phyloP scores from a whole-genome alignment of 345 rosid species.

The Anastatica hierochuntica region DNA sequence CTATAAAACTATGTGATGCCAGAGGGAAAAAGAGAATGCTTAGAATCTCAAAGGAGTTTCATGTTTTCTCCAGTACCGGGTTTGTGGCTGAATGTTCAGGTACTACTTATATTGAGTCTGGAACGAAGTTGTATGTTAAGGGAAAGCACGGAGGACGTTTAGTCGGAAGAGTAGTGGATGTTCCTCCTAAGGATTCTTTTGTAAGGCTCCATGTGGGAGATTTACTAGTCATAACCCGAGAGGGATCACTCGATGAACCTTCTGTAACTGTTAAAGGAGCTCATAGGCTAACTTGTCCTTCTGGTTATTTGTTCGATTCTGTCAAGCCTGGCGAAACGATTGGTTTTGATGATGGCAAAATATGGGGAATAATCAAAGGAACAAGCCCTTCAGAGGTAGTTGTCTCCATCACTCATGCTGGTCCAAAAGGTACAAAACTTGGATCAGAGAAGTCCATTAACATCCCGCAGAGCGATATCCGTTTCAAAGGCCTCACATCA shows the following conservation, averaged over 20 bases:
- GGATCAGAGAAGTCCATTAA: constrained; percentile 65
- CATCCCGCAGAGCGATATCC: constrained; percentile 51
- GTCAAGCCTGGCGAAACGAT: constrained; percentile 56
- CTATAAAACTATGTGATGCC: constrained; percentile 38
- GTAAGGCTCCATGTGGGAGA: constrained; percentile 55
- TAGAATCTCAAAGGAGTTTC: constrained; percentile 33
- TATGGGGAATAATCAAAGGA: constrained; percentile 54
- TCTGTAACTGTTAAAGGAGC: constrained; percentile 23
- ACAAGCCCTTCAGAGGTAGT: constrained; percentile 43
- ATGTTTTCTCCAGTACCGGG: constrained; percentile 44
- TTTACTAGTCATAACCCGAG: constrained; percentile 41
- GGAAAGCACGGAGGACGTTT: constrained; percentile 40
- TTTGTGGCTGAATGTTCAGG: constrained; percentile 45
- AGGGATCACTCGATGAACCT: constrained; percentile 24
- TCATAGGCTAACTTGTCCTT: constrained; percentile 43
- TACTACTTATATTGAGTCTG: constrained; percentile 49
- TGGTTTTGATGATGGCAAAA: constrained; percentile 65
- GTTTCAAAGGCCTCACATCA: constrained; percentile 52
- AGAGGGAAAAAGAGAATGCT: constrained; percentile 51
- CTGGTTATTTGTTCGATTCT: constrained; percentile 50
- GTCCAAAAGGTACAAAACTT: constrained; percentile 50
- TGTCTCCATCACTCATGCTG: constrained; percentile 51
- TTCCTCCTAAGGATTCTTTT: constrained; percentile 43
- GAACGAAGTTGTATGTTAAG: constrained; percentile 35
- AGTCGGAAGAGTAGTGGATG: constrained; percentile 42